A percentile compares a stretch with the other conserved stretches of the same genome.
Evolutionary conservation across 208 protist genomes (phyloP).

Genomic region (Wallacemonas rigidus): DNA sequence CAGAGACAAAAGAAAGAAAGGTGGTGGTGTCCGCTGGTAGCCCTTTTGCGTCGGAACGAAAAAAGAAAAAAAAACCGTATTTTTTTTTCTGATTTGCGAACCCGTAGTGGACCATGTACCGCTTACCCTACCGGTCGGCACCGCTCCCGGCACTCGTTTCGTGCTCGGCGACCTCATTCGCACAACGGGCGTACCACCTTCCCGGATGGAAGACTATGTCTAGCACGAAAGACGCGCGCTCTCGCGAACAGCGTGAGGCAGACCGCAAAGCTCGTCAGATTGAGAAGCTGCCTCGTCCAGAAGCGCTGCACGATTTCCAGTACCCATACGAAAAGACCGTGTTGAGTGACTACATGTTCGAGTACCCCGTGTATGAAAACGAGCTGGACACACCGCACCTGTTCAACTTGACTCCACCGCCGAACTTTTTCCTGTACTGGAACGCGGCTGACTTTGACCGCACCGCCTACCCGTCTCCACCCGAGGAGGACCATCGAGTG

Average conservation of each 20-base stretch:
- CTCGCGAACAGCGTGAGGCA: conserved; percentile 84
- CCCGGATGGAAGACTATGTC: conserved; percentile 87
- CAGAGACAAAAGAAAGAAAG: too few species aligned
- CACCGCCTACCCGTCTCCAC: conserved; percentile 72
- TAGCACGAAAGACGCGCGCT: conserved; percentile 84
- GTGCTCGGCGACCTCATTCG: neutral
- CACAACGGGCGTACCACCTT: conserved; percentile 54
- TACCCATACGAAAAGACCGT: conserved; percentile 91
- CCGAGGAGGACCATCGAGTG: conserved; percentile 70
- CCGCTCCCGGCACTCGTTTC: neutral
- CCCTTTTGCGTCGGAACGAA: too few species aligned
- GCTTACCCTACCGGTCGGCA: neutral
- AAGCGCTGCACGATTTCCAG: conserved; percentile 89
- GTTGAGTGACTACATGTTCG: conserved; percentile 89
- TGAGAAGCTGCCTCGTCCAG: conserved; percentile 84
- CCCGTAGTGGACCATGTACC: neutral
- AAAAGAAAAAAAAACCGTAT: too few species aligned
- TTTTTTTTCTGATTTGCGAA: too few species aligned
- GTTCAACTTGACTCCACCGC: conserved; percentile 84
- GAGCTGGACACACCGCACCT: conserved; percentile 88
- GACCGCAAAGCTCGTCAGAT: conserved; percentile 89
- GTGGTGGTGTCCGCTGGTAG: too few species aligned
- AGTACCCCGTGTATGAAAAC: conserved; percentile 89
- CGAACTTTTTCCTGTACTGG: conserved; percentile 91
- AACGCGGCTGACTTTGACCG: conserved; percentile 83